Percentiles rank a stretch among this genome's conserved stretches.
Evolutionary conservation across 148 eudicot genomes (phyloP).

Genomic region (Diospyros lotus): DNA sequence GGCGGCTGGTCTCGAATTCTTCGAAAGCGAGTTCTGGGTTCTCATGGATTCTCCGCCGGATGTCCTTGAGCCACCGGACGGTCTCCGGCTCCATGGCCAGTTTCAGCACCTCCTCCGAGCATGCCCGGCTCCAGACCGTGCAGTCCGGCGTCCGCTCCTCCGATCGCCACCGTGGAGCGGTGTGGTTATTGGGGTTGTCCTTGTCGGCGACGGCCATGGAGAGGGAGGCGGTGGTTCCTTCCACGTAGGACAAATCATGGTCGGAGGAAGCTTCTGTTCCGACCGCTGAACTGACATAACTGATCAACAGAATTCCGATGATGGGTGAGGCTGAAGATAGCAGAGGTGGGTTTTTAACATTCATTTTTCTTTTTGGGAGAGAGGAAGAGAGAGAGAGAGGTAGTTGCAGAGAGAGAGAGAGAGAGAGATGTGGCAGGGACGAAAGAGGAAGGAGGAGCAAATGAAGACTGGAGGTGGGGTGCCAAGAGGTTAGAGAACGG

Average conservation of each 20-base stretch:
- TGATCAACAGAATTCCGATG: background rate
- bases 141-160: background rate
- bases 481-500: too few species aligned
- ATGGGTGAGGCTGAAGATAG: background rate
- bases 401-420: background rate
- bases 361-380: background rate
- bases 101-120: conserved; percentile 34
- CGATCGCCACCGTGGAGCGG: background rate
- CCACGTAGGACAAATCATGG: background rate
- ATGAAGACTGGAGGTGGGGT: too few species aligned
- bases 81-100: conserved; percentile 29
- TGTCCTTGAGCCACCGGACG: conserved; percentile 40
- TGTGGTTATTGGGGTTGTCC: background rate
- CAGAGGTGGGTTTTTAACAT: background rate
- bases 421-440: background rate
- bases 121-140: conserved; percentile 17
- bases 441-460: background rate
- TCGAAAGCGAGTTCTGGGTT: conserved; percentile 71
- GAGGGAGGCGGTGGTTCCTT: background rate
- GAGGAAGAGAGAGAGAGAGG: conserved; percentile 1
- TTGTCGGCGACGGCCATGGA: background rate
- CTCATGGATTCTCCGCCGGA: conserved; percentile 58
- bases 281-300: background rate
- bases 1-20: conserved; percentile 47
- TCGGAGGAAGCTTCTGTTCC: background rate